Percentiles rank a stretch among this genome's conserved stretches.
phyloP scores from a whole-genome alignment of 305 asterid genomes.

The Stenogyne calaminthoides region DNA sequence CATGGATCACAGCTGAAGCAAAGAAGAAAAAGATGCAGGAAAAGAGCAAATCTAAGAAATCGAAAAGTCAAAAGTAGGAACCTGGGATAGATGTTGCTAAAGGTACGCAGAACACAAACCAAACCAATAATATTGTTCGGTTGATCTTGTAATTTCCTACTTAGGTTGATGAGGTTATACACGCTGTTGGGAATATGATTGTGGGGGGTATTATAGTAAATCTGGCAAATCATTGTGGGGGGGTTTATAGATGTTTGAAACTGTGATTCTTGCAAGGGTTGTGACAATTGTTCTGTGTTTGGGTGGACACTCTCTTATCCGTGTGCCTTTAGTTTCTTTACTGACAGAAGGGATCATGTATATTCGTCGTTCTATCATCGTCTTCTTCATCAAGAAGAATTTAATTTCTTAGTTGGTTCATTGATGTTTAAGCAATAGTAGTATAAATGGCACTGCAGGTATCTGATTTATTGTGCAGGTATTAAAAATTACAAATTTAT shows the following conservation, averaged over 20 bases:
- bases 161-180: slow-evolving; percentile 8
- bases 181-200: slow-evolving; percentile 10
- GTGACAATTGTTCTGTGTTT: slow-evolving; percentile 23
- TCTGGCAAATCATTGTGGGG: slow-evolving; percentile 48
- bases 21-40: slow-evolving; percentile 94
- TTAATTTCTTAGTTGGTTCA: slow-evolving; percentile 17
- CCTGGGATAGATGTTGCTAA: not conserved
- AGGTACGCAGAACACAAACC: slow-evolving; percentile 12
- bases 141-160: slow-evolving; percentile 22
- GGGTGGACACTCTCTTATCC: slow-evolving; percentile 19
- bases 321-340: slow-evolving; percentile 25
- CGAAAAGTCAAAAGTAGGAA: slow-evolving; percentile 49
- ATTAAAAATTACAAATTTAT: no score
- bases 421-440: not conserved
- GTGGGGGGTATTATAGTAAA: slow-evolving; percentile 34
- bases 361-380: slow-evolving; percentile 21
- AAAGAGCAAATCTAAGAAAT: slow-evolving; percentile 72
- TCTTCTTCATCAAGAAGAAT: not conserved
- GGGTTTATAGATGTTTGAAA: slow-evolving; percentile 41
- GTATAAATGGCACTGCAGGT: not conserved
- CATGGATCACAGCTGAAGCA: slow-evolving; percentile 85
- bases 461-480: not conserved
- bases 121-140: slow-evolving; percentile 12
- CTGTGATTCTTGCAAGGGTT: slow-evolving; percentile 31
- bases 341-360: slow-evolving; percentile 32